Evolutionary conservation across 129 eudicot genomes (phyloP), one percentile per base, ranked within the genome.

Genomic region (Artemisia argyi): DNA sequence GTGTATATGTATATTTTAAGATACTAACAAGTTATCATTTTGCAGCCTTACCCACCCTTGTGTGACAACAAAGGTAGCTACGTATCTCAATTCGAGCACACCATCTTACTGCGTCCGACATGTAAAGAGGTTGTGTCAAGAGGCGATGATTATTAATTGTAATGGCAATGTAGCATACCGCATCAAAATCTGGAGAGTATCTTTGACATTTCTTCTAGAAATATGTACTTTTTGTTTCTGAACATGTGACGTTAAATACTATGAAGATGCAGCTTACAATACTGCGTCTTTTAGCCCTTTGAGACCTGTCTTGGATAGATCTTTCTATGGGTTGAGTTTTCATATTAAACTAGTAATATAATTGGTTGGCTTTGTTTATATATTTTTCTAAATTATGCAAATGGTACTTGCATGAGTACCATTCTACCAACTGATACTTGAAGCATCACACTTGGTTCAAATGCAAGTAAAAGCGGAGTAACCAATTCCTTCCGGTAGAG

Each of bases 1-100:
- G 20, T 26, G 15, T 19, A 19, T 4, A 3, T 11, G 69, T 49
- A 16, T 61, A 11, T 44, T 73, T 61, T 5, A 60, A 7, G 39
- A 73, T 1, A 32, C 72, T 74, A 74, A 74, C 35, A 42, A 1
- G 35, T 73, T 53, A 3, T 13, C 1, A 18, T 62, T 69, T 73
- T 73, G 83, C 92, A 95, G 99, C 96, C 99, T 1, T 95, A 84
- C 65, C 99, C 99, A 35, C 99, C 99, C 0, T 89, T 95, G n/a
- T 95, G 99, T 68, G 99, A 95, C 69, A 65, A 72, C 16, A 95
- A 86, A 76, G 97, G 99, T 16, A 95, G 99, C 81, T 90, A 95
- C 57, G 96, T 95, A 18, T 86, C 99, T 66, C 99, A 95, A 75
- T 88, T 88, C 67, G 99, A 95, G 81, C 99, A 95, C 73, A 95